Conservation (phyloP, 169 alveolate species). For the Cystoisospora suis region DNA sequence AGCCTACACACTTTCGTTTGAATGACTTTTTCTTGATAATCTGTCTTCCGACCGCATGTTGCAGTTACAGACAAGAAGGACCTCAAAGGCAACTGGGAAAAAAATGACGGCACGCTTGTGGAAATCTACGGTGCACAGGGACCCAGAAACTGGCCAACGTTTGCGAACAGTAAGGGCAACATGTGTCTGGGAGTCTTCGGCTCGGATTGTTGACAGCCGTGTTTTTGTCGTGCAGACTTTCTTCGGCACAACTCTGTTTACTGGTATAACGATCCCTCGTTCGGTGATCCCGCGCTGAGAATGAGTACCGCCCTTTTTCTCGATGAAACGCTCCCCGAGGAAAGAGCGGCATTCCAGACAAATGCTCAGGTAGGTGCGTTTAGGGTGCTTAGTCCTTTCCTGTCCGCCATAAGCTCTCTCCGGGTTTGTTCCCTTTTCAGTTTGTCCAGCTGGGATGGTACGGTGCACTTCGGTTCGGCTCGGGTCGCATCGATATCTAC, state of each 20-base stretch:
- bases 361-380: slow-evolving; percentile 60
- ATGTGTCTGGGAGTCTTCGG: background rate
- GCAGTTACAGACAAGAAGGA: slow-evolving; percentile 64
- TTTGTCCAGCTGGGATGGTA: slow-evolving; percentile 74
- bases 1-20: background rate
- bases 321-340: slow-evolving; percentile 71
- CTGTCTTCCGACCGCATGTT: too few species aligned
- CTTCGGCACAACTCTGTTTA: slow-evolving; percentile 52
- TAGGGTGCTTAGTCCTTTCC: background rate
- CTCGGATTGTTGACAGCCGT: background rate
- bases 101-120: slow-evolving; percentile 72
- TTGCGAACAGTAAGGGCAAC: background rate
- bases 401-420: background rate
- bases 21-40: background rate
- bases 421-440: background rate
- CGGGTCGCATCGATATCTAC: slow-evolving; percentile 72
- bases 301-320: slow-evolving; percentile 70
- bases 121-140: slow-evolving; percentile 30
- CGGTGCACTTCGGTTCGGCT: slow-evolving; percentile 76
- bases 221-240: slow-evolving; percentile 7
- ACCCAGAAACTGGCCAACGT: slow-evolving; percentile 47
- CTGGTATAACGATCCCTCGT: slow-evolving; percentile 75
- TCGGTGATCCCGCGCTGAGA: slow-evolving; percentile 66
- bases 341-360: slow-evolving; percentile 68
- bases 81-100: slow-evolving; percentile 72